Evolutionary conservation across 108 stramenopile species (phyloP).

Genomic region (Heterococcus sp.): DNA sequence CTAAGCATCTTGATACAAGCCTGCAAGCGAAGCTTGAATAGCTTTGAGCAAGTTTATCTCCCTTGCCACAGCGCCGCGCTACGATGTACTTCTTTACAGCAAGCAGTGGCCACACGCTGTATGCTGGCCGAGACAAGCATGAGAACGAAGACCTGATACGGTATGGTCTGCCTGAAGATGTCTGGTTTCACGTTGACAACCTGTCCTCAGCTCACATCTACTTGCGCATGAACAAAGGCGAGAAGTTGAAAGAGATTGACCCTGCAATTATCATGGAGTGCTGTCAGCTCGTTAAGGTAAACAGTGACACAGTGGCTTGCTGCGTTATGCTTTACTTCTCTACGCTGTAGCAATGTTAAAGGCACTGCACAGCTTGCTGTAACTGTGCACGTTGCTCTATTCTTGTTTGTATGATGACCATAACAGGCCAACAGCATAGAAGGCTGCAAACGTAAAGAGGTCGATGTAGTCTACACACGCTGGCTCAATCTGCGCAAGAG

Average conservation of each 20-base stretch:
- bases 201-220: slow-evolving; percentile 95
- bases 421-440: slow-evolving; percentile 65
- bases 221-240: slow-evolving; percentile 78
- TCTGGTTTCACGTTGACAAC: slow-evolving; percentile 98
- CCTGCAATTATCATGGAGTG: slow-evolving; percentile 50
- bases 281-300: slow-evolving; percentile 45
- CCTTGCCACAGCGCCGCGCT: no score
- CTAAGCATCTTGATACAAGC: no score
- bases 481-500: slow-evolving; percentile 65
- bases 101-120: slow-evolving; percentile 47
- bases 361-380: no score
- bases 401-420: neutral
- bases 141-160: slow-evolving; percentile 99
- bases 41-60: no score
- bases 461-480: slow-evolving; percentile 63
- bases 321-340: no score
- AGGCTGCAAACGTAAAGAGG: slow-evolving; percentile 58
- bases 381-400: no score
- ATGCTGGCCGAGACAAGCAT: slow-evolving; percentile 72
- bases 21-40: no score
- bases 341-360: no score
- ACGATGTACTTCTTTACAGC: neutral
- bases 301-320: no score
- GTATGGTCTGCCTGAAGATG: slow-evolving; percentile 78
- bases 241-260: slow-evolving; percentile 75